Evolutionary conservation across 192 early-diverging fungal species (phyloP), one percentile per base, ranked within the genome.

Genomic region (Helicostylum pulchrum): DNA sequence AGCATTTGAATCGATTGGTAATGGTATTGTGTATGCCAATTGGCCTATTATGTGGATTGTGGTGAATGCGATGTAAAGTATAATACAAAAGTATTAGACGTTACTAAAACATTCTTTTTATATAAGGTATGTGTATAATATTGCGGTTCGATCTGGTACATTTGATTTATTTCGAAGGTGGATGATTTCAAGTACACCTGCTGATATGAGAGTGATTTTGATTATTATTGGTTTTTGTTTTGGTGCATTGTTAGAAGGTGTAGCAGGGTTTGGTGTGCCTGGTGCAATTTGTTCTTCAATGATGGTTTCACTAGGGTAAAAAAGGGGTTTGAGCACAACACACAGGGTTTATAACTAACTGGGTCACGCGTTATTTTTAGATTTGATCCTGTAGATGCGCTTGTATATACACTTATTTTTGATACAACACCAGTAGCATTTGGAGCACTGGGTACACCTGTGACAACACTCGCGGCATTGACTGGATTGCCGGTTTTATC

Each of bases 31-130:
- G 7, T 73, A 44, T 63, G 73, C 67, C 3, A 66, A 69, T n/a
- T 75, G 73, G 73, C 73, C 73, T 14, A 75, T 75, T 26, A 75
- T 75, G 73, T 75, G 73, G 73, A 75, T 75, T 55, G 73, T 75
- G 1, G 47, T 69, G 10, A 75, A 75, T 61, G 67, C 73, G 6
- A 68, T 74, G 67, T 64, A 61, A 58, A 46, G 26, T 7, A 21
- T 52, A 30, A 11, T 52, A 17, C 1, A 23, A 32, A 26, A 17
- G 11, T 54, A 12, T 26, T 23, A 5, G 9, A 11, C 11, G 8
- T 17, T 64, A 7, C 15, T 15, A 19, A 14, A 21, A 26, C 26
- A 26, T 26, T 26, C 26, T 26, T 26, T 8, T 4, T 54, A n/a
- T n/a, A n/a, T n/a, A n/a, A 69, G 67, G 64, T 65, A 66, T 34